phyloP scores from a whole-genome alignment of 257 asterid genomes.

The Catharanthus roseus region DNA sequence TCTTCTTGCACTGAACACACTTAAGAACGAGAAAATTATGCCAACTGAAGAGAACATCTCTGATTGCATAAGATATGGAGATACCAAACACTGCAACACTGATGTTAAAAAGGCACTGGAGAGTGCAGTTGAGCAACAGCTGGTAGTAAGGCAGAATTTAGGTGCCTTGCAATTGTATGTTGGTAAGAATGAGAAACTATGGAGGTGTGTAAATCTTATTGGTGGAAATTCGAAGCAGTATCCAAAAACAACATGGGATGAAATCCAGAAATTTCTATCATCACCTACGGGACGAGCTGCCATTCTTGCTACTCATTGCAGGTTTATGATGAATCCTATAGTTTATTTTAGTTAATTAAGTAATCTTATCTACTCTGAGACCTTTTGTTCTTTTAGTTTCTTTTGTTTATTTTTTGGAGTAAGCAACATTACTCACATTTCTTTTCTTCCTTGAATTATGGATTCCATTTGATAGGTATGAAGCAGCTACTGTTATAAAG shows the following conservation, averaged over 20 bases:
- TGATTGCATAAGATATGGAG: conserved; percentile 74
- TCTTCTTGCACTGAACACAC: conserved; percentile 74
- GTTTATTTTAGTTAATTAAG: background rate
- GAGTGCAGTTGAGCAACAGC: conserved; percentile 73
- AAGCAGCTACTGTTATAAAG: conserved; percentile 77
- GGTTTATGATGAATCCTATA: conserved; percentile 29
- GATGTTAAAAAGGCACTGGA: conserved; percentile 85
- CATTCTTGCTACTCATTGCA: conserved; percentile 61
- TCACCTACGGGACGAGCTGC: conserved; percentile 72
- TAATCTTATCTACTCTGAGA: background rate
- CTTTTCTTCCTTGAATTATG: conserved; percentile 13
- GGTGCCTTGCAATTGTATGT: conserved; percentile 60
- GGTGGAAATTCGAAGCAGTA: conserved; percentile 47
- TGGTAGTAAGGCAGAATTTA: conserved; percentile 59
- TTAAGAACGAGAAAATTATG: conserved; percentile 71
- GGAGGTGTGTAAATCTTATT: conserved; percentile 76
- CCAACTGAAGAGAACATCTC: conserved; percentile 78
- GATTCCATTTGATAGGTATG: conserved; percentile 53
- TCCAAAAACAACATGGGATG: conserved; percentile 66
- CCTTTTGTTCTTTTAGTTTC: background rate
- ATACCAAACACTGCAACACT: conserved; percentile 55
- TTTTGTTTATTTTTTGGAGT: conserved; percentile 1
- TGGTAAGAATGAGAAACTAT: conserved; percentile 68
- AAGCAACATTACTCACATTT: conserved; percentile 2
- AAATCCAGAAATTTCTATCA: conserved; percentile 64